Evolutionary conservation across 2,329 filamentous ascomycete species (phyloP).

Genomic region (Drechslerella dactyloides): DNA sequence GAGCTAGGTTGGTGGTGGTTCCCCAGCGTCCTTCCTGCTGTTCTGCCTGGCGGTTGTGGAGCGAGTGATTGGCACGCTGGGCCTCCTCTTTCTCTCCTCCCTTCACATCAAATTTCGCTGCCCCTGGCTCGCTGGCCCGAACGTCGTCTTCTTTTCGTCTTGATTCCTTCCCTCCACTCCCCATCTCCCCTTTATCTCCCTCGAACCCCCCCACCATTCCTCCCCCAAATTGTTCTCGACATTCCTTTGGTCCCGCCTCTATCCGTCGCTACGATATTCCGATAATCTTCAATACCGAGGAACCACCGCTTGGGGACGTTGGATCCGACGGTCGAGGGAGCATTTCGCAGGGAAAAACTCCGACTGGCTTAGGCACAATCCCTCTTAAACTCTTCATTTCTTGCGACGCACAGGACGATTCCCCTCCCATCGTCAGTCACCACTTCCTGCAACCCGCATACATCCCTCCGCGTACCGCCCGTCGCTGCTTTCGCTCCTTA

Average conservation of each 20-base stretch:
- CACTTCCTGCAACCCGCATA: background rate
- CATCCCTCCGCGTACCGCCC: background rate
- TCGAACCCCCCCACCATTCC: background rate
- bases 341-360: slow-evolving; percentile 1
- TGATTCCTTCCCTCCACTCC: background rate
- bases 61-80: background rate
- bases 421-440: background rate
- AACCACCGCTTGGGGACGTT: slow-evolving; percentile 5
- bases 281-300: slow-evolving; percentile 8
- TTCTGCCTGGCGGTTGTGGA: background rate
- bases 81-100: background rate
- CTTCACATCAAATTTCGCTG: slow-evolving; percentile 47
- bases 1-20: background rate
- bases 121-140: slow-evolving; percentile 10
- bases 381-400: slow-evolving; percentile 2
- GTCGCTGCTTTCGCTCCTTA: background rate
- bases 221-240: background rate
- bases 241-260: slow-evolving; percentile 8
- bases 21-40: background rate
- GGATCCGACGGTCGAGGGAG: slow-evolving; percentile 8
- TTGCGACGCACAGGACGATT: background rate
- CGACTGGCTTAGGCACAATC: slow-evolving; percentile 4
- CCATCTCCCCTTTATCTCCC: background rate
- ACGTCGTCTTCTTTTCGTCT: slow-evolving; percentile 11
- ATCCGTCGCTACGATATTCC: slow-evolving; percentile 8